Base-by-base conservation (phyloP, 2,329 filamentous ascomycete species). In the Cladophialophora carrionii region DNA sequence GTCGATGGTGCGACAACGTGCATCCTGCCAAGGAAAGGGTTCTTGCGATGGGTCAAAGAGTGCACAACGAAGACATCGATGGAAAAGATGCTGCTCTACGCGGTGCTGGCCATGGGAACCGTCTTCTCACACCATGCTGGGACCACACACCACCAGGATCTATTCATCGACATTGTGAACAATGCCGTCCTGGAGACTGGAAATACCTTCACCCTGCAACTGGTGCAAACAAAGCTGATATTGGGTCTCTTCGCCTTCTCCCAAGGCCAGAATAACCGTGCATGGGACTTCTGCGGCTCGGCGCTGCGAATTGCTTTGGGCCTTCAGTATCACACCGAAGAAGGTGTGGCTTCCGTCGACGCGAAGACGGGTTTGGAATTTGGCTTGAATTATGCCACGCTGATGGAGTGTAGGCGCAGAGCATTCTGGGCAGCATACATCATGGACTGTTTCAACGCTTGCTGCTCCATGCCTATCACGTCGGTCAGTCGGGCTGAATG, bases 391-490 rank as follows among this genome's bases (percentile, higher is more conserved):
- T 82, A 80, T 63, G 76, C 77, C 57, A 85, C 84, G 32, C 84
- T 88, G 70, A 82, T 84, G 26, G 90, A 92, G 76, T 88, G 87
- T 71, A 83, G 86, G 65, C 83, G 89, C 68, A 82, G 90, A 62
- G 91, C 88, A 0, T 88, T 91, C 72, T 92, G 89, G 89, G 85
- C 87, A 31, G 83, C 86, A 58, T 90, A 88, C 70, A 78, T 91
- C 70, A 83, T 90, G 74, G 90, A 92, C 78, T 84, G 88, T 55
- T 84, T 88, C 66, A 87, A 85, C 55, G 84, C 84, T 14, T 82
- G 87, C 65, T 87, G 83, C 59, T 82, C 83, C 1, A 79, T 81
- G 2, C 81, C 82, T 1, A 76, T 81, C 6, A 84, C 81, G 55
- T 82, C 85, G 66, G 82, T 91, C 65, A 84, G 86, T 55, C 79